Base-by-base conservation (phyloP, 371 early-diverging fungal species). In the Rhizopus sp. region DNA sequence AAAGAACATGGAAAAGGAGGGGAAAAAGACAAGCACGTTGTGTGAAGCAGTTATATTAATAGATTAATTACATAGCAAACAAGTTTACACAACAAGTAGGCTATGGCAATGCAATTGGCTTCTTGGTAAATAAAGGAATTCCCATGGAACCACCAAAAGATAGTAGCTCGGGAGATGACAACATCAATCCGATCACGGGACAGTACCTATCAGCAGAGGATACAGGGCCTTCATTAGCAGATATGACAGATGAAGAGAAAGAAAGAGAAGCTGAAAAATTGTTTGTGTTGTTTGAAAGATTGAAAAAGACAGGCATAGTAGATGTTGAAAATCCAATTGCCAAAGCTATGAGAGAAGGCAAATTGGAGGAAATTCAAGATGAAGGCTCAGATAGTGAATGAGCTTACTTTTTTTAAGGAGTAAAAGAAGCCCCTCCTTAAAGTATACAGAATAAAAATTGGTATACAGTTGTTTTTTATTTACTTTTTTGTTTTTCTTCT, bases 161-260 rank as follows among this genome's bases (percentile, higher is more conserved):
- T 6, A 33, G 45, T 33, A 54, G 53, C 13, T 47, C 55, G 12
- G 44, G 32, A 9, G 57, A 55, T 12, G 44, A 56, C 7, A 51
- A 70, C 0, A 80, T 94, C 42, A 89, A 97, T 64, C 96, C 96
- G 0, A 92, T 96, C 51, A 97, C 95, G 0, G 94, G 94, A 0
- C 83, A 84, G 29, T 85, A 80, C 46, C 37, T 71, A 23, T 62
- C 73, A 3, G 58, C 69, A 31, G 75, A 75, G 16, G 82, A 85
- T 16, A 67, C 74, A 37, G 72, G 74, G 5, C 77, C 77, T 7
- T 82, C 79, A 23, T 67, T 88, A 53, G 81, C 81, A 5, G 81
- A 85, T 9, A 93, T 98, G 95, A 96, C 95, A 10, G 94, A 94
- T 31, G 97, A 95, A 69, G 97, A 98, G 66, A 95, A 95, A 71